Evolutionary conservation across 2,329 filamentous ascomycete genomes (phyloP).

Genomic region (Xylaria sp.): DNA sequence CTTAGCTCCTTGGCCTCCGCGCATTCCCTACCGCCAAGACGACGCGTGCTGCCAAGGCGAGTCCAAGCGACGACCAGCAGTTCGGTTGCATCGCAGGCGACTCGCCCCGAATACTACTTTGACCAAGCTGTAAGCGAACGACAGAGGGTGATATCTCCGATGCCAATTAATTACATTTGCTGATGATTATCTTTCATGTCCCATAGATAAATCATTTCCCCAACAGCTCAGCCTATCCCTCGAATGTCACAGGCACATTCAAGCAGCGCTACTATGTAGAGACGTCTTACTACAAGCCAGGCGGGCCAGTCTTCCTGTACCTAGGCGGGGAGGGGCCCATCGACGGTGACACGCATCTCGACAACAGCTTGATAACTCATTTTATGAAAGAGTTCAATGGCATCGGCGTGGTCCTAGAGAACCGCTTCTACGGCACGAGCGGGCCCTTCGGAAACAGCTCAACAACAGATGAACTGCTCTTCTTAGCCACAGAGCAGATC

Average conservation of each 20-base stretch:
- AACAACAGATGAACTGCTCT: constrained; percentile 55
- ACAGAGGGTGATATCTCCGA: background rate
- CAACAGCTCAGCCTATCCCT: constrained; percentile 35
- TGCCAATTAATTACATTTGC: too few relatives aligned
- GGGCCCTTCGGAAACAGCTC: constrained; percentile 52
- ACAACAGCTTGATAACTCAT: constrained; percentile 15
- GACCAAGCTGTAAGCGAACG: constrained; percentile 19
- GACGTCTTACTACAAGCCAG: constrained; percentile 56
- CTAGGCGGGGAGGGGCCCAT: constrained; percentile 53
- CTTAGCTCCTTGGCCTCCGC: constrained; percentile 23
- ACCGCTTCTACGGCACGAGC: constrained; percentile 57
- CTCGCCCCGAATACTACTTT: constrained; percentile 24
- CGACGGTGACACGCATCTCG: constrained; percentile 41
- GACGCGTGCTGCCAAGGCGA: constrained; percentile 10
- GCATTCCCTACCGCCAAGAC: constrained; percentile 10
- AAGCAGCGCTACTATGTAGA: constrained; percentile 61
- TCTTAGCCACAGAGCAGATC: constrained; percentile 57
- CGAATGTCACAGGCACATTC: constrained; percentile 56
- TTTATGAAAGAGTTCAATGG: constrained; percentile 44
- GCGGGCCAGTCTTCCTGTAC: constrained; percentile 50
- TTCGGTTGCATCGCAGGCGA: constrained; percentile 5
- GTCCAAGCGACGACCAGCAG: constrained; percentile 1
- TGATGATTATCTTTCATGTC: too few relatives aligned
- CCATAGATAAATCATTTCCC: constrained; percentile 53
- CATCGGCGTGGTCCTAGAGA: constrained; percentile 59